Evolutionary conservation across 2,329 filamentous ascomycete genomes (phyloP).

Genomic region (Leptographium galeiforme): DNA sequence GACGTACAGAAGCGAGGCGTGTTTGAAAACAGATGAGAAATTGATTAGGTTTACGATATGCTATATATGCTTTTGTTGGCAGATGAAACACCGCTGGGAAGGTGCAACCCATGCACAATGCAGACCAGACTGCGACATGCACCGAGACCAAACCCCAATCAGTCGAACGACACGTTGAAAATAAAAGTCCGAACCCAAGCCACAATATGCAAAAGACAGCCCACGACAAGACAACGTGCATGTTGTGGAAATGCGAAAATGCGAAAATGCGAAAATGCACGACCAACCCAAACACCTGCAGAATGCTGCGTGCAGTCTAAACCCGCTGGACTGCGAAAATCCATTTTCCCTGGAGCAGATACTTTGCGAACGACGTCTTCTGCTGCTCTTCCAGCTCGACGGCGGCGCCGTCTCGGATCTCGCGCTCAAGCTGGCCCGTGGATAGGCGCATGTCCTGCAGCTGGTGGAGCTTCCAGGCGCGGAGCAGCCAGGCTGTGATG

Average conservation of each 20-base stretch:
- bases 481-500: conserved; percentile 23
- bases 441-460: conserved; percentile 18
- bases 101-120: no score
- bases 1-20: neutral
- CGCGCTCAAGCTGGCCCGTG: conserved; percentile 17
- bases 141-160: no score
- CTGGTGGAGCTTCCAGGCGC: conserved; percentile 29
- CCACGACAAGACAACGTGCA: no score
- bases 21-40: neutral
- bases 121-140: no score
- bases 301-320: neutral
- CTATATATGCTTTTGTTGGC: no score
- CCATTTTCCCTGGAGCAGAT: conserved; percentile 11
- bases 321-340: conserved; percentile 6
- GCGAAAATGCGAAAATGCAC: no score
- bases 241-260: neutral
- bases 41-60: no score
- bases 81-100: no score
- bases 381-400: neutral
- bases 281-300: neutral
- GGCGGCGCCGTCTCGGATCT: conserved; percentile 14
- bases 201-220: no score
- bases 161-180: no score
- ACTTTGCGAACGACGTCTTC: conserved; percentile 2
- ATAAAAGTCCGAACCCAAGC: no score